Conservation (phyloP, 768 basidiomycete species). For the Mycena maculata region DNA sequence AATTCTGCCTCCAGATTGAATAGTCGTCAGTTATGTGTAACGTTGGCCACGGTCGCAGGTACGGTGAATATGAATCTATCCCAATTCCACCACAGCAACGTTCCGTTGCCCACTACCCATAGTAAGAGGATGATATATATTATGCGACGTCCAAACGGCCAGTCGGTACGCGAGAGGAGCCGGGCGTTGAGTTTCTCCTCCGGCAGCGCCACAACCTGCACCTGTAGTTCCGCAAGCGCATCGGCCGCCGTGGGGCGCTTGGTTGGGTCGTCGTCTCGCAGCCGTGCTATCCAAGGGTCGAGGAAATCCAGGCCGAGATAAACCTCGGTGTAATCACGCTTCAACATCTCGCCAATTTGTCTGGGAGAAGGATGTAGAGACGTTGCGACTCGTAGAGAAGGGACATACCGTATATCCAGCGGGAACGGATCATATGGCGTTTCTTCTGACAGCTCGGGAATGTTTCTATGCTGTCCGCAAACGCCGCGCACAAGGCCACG, state of each 20-base stretch:
- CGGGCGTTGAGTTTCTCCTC: conserved; percentile 31
- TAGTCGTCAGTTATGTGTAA: background rate
- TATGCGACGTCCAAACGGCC: conserved; percentile 23
- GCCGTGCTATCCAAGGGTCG: conserved; percentile 25
- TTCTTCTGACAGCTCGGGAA: conserved; percentile 36
- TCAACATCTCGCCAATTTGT: conserved; percentile 35
- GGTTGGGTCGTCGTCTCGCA: conserved; percentile 31
- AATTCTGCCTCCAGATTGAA: background rate
- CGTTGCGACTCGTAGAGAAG: background rate
- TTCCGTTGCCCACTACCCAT: conserved; percentile 22
- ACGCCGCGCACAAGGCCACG: conserved; percentile 32
- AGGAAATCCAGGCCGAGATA: conserved; percentile 30
- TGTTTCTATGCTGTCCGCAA: conserved; percentile 34
- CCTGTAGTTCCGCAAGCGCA: conserved; percentile 22
- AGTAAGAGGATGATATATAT: background rate
- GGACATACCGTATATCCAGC: conserved; percentile 29
- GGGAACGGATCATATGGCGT: conserved; percentile 33
- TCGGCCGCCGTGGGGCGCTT: conserved; percentile 27
- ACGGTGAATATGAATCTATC: conserved; percentile 20
- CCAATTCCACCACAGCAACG: conserved; percentile 33
- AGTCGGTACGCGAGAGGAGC: conserved; percentile 23
- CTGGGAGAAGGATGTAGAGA: conserved; percentile 10
- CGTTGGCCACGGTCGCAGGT: background rate
- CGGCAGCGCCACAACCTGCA: conserved; percentile 17
- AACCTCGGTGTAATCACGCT: conserved; percentile 28